phyloP scores from a whole-genome alignment of 2,329 filamentous ascomycete species.

The Endoconidiophora polonica region DNA sequence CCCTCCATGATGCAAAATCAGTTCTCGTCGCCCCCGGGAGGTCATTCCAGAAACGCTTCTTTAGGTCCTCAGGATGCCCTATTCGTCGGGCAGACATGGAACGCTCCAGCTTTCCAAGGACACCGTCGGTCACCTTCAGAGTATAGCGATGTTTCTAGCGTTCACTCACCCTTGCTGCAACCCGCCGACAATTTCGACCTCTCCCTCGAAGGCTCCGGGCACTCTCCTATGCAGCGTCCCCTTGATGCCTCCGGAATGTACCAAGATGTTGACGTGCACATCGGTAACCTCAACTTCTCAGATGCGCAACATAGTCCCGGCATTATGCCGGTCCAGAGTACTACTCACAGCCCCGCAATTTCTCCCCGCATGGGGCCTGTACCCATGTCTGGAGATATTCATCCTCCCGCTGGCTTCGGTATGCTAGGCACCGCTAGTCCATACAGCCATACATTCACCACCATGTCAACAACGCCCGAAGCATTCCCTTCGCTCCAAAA shows the following conservation, averaged over 20 bases:
- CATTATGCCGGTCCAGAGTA: conserved; percentile 53
- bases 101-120: conserved; percentile 49
- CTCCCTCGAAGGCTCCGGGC: conserved; percentile 38
- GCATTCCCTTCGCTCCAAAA: conserved; percentile 33
- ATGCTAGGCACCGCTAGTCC: conserved; percentile 2
- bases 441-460: conserved; percentile 4
- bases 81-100: conserved; percentile 41
- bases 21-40: conserved; percentile 32
- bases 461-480: conserved; percentile 20
- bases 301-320: conserved; percentile 48
- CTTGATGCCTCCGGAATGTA: conserved; percentile 45
- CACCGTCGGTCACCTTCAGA: conserved; percentile 81
- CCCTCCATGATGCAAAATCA: conserved; percentile 41
- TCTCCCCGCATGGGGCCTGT: conserved; percentile 43
- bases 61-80: conserved; percentile 41
- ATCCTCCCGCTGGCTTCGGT: conserved; percentile 5
- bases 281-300: conserved; percentile 66
- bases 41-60: conserved; percentile 39
- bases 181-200: conserved; percentile 63
- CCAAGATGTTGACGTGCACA: conserved; percentile 25
- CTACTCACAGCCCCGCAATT: conserved; percentile 56
- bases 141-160: conserved; percentile 78
- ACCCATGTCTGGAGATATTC: conserved; percentile 14
- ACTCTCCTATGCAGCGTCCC: conserved; percentile 65
- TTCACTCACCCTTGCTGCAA: conserved; percentile 65